Conservation (phyloP, 805 yeast genomes). For the Yamadazyma sp. region DNA sequence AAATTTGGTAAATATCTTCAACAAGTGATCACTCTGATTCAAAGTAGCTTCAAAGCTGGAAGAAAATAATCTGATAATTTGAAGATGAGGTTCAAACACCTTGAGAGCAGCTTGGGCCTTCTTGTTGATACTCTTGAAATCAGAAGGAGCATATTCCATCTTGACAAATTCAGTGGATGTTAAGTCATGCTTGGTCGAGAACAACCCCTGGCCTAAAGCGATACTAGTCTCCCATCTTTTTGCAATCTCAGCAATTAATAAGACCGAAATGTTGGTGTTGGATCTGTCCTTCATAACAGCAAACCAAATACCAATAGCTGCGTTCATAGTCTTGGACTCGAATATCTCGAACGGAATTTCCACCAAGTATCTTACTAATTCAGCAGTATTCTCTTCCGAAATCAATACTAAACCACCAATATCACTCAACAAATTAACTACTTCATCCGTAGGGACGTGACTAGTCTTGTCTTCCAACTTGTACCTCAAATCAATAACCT, state of each 20-base stretch:
- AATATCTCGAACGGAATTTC: slow-evolving; percentile 71
- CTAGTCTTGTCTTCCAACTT: slow-evolving; percentile 12
- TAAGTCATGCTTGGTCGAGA: slow-evolving; percentile 54
- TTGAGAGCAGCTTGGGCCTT: slow-evolving; percentile 49
- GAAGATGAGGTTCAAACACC: slow-evolving; percentile 64
- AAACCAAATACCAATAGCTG: slow-evolving; percentile 78
- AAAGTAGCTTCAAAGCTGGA: slow-evolving; percentile 80
- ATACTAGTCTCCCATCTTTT: slow-evolving; percentile 69
- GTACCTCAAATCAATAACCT: slow-evolving; percentile 19
- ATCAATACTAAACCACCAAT: slow-evolving; percentile 38
- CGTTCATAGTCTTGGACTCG: slow-evolving; percentile 55
- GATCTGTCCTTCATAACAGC: slow-evolving; percentile 70
- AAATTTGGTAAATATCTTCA: slow-evolving; percentile 66
- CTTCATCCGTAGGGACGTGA: slow-evolving; percentile 23
- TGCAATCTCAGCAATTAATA: slow-evolving; percentile 68
- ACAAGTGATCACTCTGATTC: slow-evolving; percentile 66
- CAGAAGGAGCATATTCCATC: slow-evolving; percentile 91
- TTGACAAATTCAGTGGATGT: slow-evolving; percentile 57
- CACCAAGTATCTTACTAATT: slow-evolving; percentile 51
- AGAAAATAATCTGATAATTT: slow-evolving; percentile 63
- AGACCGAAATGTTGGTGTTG: slow-evolving; percentile 50
- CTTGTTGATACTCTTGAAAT: slow-evolving; percentile 56
- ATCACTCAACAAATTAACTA: slow-evolving; percentile 47
- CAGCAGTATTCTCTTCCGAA: slow-evolving; percentile 42
- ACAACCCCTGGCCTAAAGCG: slow-evolving; percentile 61